Evolutionary conservation across 768 basidiomycete genomes (phyloP).

Genomic region (Suillus placidus): DNA sequence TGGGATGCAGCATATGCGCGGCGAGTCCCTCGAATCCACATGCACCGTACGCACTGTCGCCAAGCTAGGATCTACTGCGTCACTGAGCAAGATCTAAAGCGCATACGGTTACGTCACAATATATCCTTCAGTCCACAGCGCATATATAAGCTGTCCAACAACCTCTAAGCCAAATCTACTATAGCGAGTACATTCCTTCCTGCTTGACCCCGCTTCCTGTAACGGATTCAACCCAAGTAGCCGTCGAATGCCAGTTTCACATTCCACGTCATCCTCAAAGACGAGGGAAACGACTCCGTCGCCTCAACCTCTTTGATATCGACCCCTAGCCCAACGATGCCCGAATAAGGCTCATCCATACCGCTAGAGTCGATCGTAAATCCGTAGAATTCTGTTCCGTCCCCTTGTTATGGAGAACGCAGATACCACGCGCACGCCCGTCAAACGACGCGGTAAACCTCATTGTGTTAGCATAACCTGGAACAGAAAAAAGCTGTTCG

Average conservation of each 20-base stretch:
- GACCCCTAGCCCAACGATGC: slow-evolving; percentile 3
- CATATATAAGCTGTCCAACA: too few species aligned
- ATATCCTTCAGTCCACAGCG: not conserved
- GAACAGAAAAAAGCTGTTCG: slow-evolving; percentile 3
- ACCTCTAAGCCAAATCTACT: slow-evolving; percentile 2
- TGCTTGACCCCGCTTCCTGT: not conserved
- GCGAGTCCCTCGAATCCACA: not conserved
- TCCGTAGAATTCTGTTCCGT: slow-evolving; percentile 3
- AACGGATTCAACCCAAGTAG: not conserved
- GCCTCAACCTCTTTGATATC: slow-evolving; percentile 8
- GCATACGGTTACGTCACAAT: not conserved
- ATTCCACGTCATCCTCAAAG: slow-evolving; percentile 7
- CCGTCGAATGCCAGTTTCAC: slow-evolving; percentile 4
- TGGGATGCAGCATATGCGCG: too few species aligned
- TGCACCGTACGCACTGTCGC: not conserved
- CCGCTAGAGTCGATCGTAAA: not conserved
- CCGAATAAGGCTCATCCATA: not conserved
- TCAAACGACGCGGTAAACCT: slow-evolving; percentile 1
- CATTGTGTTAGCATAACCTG: slow-evolving; percentile 6
- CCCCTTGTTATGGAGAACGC: slow-evolving; percentile 2
- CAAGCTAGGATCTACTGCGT: not conserved
- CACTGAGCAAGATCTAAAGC: not conserved
- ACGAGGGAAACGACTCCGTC: slow-evolving; percentile 6
- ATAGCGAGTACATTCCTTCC: slow-evolving; percentile 5
- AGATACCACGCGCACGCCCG: slow-evolving; percentile 1